Conservation (phyloP, 306 rosid species). For the Dryas octopetala region DNA sequence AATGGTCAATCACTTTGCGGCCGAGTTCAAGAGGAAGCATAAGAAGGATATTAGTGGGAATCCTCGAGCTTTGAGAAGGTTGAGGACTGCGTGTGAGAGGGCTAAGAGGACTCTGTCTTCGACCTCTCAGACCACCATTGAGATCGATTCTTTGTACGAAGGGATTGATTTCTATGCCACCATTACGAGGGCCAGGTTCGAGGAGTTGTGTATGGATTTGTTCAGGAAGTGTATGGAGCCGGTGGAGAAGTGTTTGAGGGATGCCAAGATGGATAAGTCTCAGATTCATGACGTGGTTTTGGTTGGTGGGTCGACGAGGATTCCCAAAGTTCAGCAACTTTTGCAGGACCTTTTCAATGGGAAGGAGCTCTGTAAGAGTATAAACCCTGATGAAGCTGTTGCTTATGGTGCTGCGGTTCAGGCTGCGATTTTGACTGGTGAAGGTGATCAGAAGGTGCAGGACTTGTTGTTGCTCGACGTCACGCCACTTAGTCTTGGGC, state of each 20-base stretch:
- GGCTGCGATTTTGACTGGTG: slow-evolving; percentile 72
- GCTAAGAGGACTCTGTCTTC: slow-evolving; percentile 78
- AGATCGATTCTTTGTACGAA: slow-evolving; percentile 75
- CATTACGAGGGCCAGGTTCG: slow-evolving; percentile 75
- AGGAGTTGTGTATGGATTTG: slow-evolving; percentile 74
- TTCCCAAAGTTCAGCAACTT: slow-evolving; percentile 72
- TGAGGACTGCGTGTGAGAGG: slow-evolving; percentile 75
- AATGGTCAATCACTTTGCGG: slow-evolving; percentile 72
- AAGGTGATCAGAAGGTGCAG: slow-evolving; percentile 74
- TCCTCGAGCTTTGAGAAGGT: slow-evolving; percentile 68
- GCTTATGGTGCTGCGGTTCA: slow-evolving; percentile 91
- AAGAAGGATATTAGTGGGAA: slow-evolving; percentile 75
- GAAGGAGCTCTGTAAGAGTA: slow-evolving; percentile 81
- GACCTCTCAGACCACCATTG: slow-evolving; percentile 63
- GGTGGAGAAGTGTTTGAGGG: slow-evolving; percentile 77
- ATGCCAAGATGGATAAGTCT: slow-evolving; percentile 63
- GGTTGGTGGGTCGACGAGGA: slow-evolving; percentile 81
- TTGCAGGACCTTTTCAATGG: slow-evolving; percentile 79
- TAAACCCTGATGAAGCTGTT: slow-evolving; percentile 86
- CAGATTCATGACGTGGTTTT: slow-evolving; percentile 69
- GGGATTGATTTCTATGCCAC: slow-evolving; percentile 79
- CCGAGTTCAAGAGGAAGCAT: slow-evolving; percentile 61
- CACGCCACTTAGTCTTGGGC: slow-evolving; percentile 65
- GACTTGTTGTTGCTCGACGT: slow-evolving; percentile 75
- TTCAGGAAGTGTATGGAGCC: slow-evolving; percentile 85